Evolutionary conservation across 305 asterid genomes (phyloP).

Genomic region (Fraxinus nigra): DNA sequence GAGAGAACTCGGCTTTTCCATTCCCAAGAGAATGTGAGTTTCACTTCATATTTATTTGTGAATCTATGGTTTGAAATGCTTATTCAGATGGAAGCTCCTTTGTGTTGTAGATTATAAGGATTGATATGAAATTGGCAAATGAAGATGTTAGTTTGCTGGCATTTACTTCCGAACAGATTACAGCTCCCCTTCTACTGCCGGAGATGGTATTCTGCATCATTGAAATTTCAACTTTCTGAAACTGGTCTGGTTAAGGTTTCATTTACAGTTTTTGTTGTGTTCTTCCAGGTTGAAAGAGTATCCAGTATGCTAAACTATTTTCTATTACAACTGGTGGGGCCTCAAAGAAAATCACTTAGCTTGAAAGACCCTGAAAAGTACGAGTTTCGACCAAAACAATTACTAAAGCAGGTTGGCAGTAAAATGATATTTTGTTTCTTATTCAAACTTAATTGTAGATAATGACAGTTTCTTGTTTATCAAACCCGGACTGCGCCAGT

Average conservation of each 20-base stretch:
- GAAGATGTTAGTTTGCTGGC: conserved; percentile 94
- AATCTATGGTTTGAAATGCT: conserved; percentile 17
- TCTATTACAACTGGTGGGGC: conserved; percentile 90
- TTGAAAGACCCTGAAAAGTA: conserved; percentile 97
- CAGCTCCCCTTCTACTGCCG: conserved; percentile 79
- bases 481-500: background rate
- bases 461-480: background rate
- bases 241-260: background rate
- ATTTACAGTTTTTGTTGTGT: conserved; percentile 5
- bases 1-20: conserved; percentile 94
- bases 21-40: conserved; percentile 93
- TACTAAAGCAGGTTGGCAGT: conserved; percentile 76
- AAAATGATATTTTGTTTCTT: background rate
- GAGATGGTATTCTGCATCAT: conserved; percentile 67
- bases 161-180: conserved; percentile 93
- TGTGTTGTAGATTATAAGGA: conserved; percentile 69
- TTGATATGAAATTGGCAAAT: conserved; percentile 94
- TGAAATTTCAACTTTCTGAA: conserved; percentile 20
- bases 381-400: conserved; percentile 84
- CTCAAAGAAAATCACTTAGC: conserved; percentile 88
- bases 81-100: conserved; percentile 22
- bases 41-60: conserved; percentile 17
- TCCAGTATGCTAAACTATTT: conserved; percentile 98
- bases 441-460: background rate
- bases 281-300: conserved; percentile 88